These are phyloP conservation scores for Cucumis melo DNA, from an alignment of 306 rosid genomes.

Conservation along the genomic window DNA sequence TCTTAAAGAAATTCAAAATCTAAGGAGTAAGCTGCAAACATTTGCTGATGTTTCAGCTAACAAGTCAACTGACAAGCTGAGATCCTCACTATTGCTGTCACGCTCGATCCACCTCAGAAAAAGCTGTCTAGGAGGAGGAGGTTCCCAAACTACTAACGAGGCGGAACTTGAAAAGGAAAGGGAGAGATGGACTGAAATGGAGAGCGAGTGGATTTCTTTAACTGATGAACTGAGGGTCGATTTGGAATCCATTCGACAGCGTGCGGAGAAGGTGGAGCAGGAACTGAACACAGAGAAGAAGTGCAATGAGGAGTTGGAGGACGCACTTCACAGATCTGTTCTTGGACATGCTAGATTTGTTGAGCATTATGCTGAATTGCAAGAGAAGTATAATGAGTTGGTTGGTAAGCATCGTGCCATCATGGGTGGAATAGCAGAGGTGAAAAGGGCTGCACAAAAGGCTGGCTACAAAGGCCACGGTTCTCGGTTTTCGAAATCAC, in stretches of 20 bases:
- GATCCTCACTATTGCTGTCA: constrained; percentile 56
- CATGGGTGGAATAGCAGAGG: constrained; percentile 87
- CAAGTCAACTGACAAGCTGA: constrained; percentile 64
- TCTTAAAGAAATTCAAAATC: constrained; percentile 63
- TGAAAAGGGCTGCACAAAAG: constrained; percentile 74
- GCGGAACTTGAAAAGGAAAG: constrained; percentile 78
- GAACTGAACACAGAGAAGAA: constrained; percentile 61
- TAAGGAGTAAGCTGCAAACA: constrained; percentile 56
- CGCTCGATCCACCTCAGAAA: constrained; percentile 61
- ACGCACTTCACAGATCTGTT: constrained; percentile 67
- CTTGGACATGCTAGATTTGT: constrained; percentile 83
- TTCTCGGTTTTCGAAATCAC: constrained; percentile 66
- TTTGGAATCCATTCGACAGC: constrained; percentile 48
- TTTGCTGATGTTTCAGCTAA: constrained; percentile 28
- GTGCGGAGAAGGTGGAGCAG: constrained; percentile 58
- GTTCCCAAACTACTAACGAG: constrained; percentile 20
- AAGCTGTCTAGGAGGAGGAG: constrained; percentile 24
- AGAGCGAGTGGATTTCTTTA: constrained; percentile 91
- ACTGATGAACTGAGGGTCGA: constrained; percentile 89
- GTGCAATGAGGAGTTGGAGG: constrained; percentile 74
- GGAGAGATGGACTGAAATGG: constrained; percentile 92
- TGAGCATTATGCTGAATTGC: constrained; percentile 87
- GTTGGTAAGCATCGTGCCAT: constrained; percentile 64
- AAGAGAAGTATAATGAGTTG: constrained; percentile 73
- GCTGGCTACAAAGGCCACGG: constrained; percentile 75